A percentile compares a stretch with the other conserved stretches of the same genome.
These are phyloP conservation scores for Aspergillus ustus DNA, from an alignment of 2,329 filamentous ascomycete species.

Conservation along the genomic window DNA sequence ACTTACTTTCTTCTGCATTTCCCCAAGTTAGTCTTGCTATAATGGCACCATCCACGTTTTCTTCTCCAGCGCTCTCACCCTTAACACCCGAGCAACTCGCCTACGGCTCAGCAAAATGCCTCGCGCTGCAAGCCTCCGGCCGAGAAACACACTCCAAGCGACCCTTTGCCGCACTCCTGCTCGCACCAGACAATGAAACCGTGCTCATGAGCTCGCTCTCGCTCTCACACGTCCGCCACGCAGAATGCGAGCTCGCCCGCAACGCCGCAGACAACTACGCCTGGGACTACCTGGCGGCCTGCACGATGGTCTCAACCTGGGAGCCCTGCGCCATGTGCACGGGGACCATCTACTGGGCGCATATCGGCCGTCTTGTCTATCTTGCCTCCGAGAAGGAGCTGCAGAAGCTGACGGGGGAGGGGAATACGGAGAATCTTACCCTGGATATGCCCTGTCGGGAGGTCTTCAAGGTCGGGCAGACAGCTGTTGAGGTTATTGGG, in stretches of 20 bases:
- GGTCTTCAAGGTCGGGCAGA: slow-evolving; percentile 55
- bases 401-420: slow-evolving; percentile 50
- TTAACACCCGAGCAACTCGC: neutral
- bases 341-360: slow-evolving; percentile 56
- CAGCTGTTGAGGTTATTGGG: slow-evolving; percentile 55
- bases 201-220: slow-evolving; percentile 55
- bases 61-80: neutral
- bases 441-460: slow-evolving; percentile 55
- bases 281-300: slow-evolving; percentile 54
- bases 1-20: too few relatives aligned
- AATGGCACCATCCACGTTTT: neutral
- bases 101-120: slow-evolving; percentile 26
- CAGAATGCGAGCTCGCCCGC: slow-evolving; percentile 56
- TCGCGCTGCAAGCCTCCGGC: slow-evolving; percentile 50
- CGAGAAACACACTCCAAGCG: slow-evolving; percentile 51
- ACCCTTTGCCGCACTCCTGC: slow-evolving; percentile 55
- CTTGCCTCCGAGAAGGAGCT: slow-evolving; percentile 55
- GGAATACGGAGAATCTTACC: slow-evolving; percentile 59
- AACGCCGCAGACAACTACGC: slow-evolving; percentile 55
- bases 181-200: slow-evolving; percentile 56
- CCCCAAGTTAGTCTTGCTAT: too few relatives aligned
- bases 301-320: slow-evolving; percentile 59
- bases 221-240: slow-evolving; percentile 59
- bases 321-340: slow-evolving; percentile 61
- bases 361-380: slow-evolving; percentile 59